phyloP scores from a whole-genome alignment of 331 rosid genomes.

The Phaseolus coccineus region DNA sequence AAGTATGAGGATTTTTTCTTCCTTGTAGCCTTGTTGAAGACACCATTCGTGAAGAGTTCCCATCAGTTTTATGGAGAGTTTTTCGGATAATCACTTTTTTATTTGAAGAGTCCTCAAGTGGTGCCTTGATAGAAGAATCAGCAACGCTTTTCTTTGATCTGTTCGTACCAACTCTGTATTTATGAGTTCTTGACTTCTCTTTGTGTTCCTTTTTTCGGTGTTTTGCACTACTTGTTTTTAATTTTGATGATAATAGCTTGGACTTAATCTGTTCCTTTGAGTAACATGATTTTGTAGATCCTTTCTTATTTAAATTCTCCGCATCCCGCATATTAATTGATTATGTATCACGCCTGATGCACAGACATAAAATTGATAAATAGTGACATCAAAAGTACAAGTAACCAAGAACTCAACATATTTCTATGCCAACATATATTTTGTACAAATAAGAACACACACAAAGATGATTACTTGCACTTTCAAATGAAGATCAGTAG shows the following conservation, averaged over 20 bases:
- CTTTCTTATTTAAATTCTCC: slow-evolving; percentile 50
- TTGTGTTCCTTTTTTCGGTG: slow-evolving; percentile 51
- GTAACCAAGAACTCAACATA: background rate
- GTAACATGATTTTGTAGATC: slow-evolving; percentile 51
- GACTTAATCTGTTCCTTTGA: slow-evolving; percentile 47
- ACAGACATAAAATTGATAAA: slow-evolving; percentile 33
- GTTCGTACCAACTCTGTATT: slow-evolving; percentile 44
- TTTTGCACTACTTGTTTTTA: slow-evolving; percentile 49
- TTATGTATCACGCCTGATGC: slow-evolving; percentile 49
- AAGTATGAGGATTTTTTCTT: slow-evolving; percentile 42
- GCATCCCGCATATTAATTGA: slow-evolving; percentile 57
- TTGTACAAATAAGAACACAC: background rate
- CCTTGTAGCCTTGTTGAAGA: slow-evolving; percentile 48
- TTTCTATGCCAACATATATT: slow-evolving; percentile 9
- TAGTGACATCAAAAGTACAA: background rate
- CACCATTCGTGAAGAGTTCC: slow-evolving; percentile 49
- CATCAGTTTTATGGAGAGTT: slow-evolving; percentile 18
- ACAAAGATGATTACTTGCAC: background rate
- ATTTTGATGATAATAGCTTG: slow-evolving; percentile 49
- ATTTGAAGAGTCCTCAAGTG: slow-evolving; percentile 42
- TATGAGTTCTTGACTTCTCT: slow-evolving; percentile 44
- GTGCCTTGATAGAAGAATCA: slow-evolving; percentile 47
- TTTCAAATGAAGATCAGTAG: background rate
- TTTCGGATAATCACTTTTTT: slow-evolving; percentile 46
- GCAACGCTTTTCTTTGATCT: slow-evolving; percentile 46